Evolutionary conservation across 2,329 filamentous ascomycete species (phyloP).

Genomic region (Calonectria pseudoreteaudii): DNA sequence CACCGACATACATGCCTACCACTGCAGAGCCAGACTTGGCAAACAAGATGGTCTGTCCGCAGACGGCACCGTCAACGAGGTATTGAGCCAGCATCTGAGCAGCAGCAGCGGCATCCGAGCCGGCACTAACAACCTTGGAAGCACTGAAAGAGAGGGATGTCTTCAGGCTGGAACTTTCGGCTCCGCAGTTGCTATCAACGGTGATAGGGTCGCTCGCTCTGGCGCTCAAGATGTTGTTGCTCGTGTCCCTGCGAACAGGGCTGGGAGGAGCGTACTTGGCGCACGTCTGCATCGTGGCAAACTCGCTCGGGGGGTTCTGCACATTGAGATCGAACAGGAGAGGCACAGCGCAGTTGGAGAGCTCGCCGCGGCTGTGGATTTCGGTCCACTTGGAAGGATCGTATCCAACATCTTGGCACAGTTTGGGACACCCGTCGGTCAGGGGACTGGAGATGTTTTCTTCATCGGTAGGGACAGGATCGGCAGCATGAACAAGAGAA

Average conservation of each 20-base stretch:
- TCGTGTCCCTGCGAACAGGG: conserved; percentile 18
- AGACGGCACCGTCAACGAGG: conserved; percentile 30
- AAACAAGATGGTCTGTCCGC: conserved; percentile 39
- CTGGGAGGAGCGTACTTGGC: conserved; percentile 23
- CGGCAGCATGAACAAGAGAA: not conserved
- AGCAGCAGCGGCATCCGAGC: conserved; percentile 25
- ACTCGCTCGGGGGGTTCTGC: conserved; percentile 37
- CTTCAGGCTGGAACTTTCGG: conserved; percentile 33
- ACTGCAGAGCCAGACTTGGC: conserved; percentile 38
- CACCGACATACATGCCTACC: conserved; percentile 38
- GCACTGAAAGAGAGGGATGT: conserved; percentile 18
- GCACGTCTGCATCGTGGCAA: conserved; percentile 40
- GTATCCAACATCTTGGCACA: conserved; percentile 31
- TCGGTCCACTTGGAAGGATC: conserved; percentile 42
- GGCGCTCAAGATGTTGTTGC: not conserved
- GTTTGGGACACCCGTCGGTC: conserved; percentile 38
- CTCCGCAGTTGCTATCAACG: conserved; percentile 36
- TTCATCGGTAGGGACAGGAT: conserved; percentile 31
- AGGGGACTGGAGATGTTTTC: conserved; percentile 40
- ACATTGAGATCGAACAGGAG: conserved; percentile 40
- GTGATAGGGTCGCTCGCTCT: not conserved
- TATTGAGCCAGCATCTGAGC: conserved; percentile 35
- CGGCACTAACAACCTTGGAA: conserved; percentile 22
- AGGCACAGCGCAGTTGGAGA: conserved; percentile 28
- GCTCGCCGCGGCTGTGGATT: conserved; percentile 36